Evolutionary conservation across 306 rosid genomes (phyloP).

Genomic region (Erythrophleum fordii): DNA sequence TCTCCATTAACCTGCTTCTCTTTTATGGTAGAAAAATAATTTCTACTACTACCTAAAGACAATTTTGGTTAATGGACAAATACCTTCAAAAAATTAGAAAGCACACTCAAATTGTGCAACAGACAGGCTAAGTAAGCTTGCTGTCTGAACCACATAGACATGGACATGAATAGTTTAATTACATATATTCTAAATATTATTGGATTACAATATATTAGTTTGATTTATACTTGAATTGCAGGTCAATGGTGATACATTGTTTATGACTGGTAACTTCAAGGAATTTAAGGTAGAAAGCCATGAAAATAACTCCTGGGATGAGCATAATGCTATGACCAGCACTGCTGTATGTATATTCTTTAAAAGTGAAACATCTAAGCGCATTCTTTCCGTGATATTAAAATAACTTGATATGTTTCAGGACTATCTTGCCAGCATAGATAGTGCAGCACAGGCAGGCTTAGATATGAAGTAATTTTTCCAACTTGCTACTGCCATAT

Average conservation of each 20-base stretch:
- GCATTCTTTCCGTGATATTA: constrained; percentile 37
- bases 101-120: background rate
- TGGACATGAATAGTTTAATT: background rate
- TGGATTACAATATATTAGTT: constrained; percentile 18
- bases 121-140: background rate
- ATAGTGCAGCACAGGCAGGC: constrained; percentile 70
- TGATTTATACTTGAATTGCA: constrained; percentile 44
- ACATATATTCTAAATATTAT: background rate
- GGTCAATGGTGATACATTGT: constrained; percentile 96
- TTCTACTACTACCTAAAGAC: background rate
- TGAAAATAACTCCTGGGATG: constrained; percentile 74
- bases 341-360: constrained; percentile 74
- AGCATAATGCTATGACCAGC: constrained; percentile 75
- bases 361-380: constrained; percentile 4
- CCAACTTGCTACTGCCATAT: constrained; percentile 34
- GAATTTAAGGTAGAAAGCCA: constrained; percentile 86
- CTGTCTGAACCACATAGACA: background rate
- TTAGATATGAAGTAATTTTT: constrained; percentile 74
- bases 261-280: constrained; percentile 90
- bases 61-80: background rate
- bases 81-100: background rate
- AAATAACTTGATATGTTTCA: constrained; percentile 49
- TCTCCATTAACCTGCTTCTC: too few relatives aligned
- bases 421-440: constrained; percentile 96
- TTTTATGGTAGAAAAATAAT: background rate